A percentile compares a stretch with the other conserved stretches of the same genome.
Conservation (phyloP, 2,329 filamentous ascomycete species). For the Colletotrichum aenigma region DNA sequence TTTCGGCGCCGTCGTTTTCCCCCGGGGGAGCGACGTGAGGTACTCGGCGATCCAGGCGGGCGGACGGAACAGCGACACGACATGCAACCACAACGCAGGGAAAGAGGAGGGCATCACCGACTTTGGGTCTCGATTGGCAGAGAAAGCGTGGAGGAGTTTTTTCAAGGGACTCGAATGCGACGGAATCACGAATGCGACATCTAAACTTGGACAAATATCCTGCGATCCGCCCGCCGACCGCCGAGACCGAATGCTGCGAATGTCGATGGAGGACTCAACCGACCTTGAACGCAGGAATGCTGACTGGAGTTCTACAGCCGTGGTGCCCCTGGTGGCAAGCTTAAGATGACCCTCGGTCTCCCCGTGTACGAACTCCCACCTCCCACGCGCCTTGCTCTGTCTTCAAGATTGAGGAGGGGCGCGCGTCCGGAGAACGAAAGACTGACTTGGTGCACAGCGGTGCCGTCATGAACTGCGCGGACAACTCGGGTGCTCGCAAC, state of each 20-base stretch:
- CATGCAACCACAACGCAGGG: not conserved
- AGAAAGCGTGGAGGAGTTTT: not conserved
- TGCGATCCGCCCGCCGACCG: not conserved
- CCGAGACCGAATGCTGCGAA: not conserved
- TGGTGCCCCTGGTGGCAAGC: constrained; percentile 99
- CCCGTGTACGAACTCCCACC: constrained; percentile 79
- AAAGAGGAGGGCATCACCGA: not conserved
- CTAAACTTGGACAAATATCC: not conserved
- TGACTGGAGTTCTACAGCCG: constrained; percentile 51
- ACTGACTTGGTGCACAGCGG: constrained; percentile 62
- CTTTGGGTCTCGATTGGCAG: not conserved
- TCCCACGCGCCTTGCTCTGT: not conserved
- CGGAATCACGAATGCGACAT: not conserved
- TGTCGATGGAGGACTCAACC: not conserved
- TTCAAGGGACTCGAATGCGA: not conserved
- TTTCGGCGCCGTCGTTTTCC: constrained; percentile 15
- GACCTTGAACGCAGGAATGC: constrained; percentile 34
- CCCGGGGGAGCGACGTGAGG: constrained; percentile 7
- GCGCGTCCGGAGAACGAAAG: not conserved
- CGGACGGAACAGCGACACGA: not conserved
- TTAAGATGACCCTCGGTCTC: constrained; percentile 99
- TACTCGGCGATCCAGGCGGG: constrained; percentile 9
- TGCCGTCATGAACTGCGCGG: constrained; percentile 99
- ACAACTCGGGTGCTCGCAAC: constrained; percentile 99
- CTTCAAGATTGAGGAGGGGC: not conserved